Conservation (phyloP, 805 yeast genomes). For the Myxozyma neotropica region DNA sequence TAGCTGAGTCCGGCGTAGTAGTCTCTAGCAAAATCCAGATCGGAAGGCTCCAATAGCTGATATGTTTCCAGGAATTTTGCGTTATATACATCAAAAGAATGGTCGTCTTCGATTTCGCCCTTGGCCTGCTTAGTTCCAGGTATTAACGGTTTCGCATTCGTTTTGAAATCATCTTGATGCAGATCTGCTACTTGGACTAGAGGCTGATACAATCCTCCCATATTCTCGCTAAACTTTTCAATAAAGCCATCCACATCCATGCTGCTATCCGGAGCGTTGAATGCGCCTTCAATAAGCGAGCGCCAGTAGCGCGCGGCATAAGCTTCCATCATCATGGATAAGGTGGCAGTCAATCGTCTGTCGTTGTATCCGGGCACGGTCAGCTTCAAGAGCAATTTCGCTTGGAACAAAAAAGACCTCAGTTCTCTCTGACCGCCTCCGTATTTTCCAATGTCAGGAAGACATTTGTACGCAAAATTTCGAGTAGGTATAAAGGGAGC, state of each 20-base stretch:
- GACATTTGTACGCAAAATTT: not conserved
- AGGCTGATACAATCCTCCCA: not conserved
- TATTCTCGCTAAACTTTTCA: not conserved
- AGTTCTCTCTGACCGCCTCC: not conserved
- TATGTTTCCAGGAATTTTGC: not conserved
- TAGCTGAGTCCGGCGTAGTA: slow-evolving; percentile 2
- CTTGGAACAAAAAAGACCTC: not conserved
- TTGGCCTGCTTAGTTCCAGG: not conserved
- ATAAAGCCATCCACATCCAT: not conserved
- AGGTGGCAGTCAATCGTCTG: not conserved
- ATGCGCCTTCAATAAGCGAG: not conserved
- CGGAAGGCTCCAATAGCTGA: not conserved
- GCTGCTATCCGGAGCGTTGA: not conserved
- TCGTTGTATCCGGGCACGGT: not conserved
- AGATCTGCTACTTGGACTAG: not conserved
- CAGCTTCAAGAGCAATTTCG: not conserved
- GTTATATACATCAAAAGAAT: not conserved
- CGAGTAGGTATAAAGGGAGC: not conserved
- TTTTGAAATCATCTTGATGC: not conserved
- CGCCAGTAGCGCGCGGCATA: not conserved
- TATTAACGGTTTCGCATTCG: not conserved
- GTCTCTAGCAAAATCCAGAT: not conserved
- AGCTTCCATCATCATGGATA: not conserved
- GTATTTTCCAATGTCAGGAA: not conserved
- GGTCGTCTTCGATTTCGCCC: not conserved